Conservation (phyloP, 2,329 filamentous ascomycete genomes). For the Ceratocystis lukuohia region DNA sequence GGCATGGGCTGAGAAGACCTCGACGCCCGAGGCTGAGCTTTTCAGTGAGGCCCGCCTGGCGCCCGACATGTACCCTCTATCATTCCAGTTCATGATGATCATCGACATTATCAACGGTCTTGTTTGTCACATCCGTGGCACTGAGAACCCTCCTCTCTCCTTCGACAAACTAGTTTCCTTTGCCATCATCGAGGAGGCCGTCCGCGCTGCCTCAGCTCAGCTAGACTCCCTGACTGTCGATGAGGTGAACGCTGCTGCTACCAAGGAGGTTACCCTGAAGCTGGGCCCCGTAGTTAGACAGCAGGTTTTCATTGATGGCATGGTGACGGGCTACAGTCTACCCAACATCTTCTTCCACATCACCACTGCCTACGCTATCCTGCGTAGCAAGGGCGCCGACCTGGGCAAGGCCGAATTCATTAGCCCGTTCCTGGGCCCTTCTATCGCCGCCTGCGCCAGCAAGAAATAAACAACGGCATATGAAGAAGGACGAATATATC, state of each 20-base stretch:
- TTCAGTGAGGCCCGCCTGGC: constrained; percentile 22
- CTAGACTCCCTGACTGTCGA: constrained; percentile 10
- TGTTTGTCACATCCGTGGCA: constrained; percentile 10
- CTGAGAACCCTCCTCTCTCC: not conserved
- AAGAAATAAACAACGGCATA: not conserved
- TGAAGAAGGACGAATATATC: not conserved
- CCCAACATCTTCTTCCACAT: constrained; percentile 51
- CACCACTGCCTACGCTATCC: constrained; percentile 41
- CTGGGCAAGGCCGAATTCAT: constrained; percentile 44
- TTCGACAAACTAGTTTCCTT: constrained; percentile 9
- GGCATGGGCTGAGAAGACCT: constrained; percentile 4
- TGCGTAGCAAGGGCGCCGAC: constrained; percentile 42
- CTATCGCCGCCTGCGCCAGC: constrained; percentile 7
- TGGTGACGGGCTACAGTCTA: constrained; percentile 30
- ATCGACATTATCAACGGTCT: not conserved
- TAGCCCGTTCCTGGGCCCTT: constrained; percentile 13
- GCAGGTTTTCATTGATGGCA: constrained; percentile 18
- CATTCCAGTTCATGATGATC: constrained; percentile 24
- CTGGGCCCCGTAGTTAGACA: constrained; percentile 22
- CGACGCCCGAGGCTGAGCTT: constrained; percentile 5
- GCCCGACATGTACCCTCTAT: constrained; percentile 28
- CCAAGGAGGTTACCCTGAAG: constrained; percentile 24
- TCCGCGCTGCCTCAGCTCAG: constrained; percentile 8
- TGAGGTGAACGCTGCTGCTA: constrained; percentile 26
- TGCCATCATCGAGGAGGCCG: not conserved